phyloP scores from a whole-genome alignment of 2,329 filamentous ascomycete species.

The Talaromyces funiculosus region DNA sequence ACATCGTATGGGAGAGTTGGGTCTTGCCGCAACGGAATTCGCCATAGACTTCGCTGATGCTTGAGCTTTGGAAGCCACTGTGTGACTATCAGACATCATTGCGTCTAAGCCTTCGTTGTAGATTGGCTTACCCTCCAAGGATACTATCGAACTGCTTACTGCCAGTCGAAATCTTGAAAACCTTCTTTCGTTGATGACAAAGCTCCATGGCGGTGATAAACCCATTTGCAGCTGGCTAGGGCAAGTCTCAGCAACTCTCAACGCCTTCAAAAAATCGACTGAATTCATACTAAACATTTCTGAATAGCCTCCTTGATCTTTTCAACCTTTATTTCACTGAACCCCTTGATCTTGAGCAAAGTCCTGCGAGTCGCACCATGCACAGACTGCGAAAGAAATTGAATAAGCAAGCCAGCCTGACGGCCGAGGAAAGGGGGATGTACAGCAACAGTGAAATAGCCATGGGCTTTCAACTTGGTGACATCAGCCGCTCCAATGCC shows the following conservation, averaged over 20 bases:
- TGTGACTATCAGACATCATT: background rate
- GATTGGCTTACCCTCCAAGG: constrained; percentile 50
- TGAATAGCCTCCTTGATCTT: constrained; percentile 63
- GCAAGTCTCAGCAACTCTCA: background rate
- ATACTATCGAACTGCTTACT: constrained; percentile 63
- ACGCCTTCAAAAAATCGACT: background rate
- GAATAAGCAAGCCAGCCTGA: background rate
- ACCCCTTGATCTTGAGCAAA: constrained; percentile 62
- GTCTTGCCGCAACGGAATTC: constrained; percentile 59
- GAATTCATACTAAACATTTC: constrained; percentile 51
- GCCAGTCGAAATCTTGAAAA: constrained; percentile 62
- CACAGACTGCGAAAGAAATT: constrained; percentile 45
- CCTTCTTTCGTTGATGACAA: constrained; percentile 56
- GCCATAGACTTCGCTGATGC: constrained; percentile 53
- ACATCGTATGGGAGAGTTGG: constrained; percentile 64
- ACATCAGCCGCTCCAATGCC: constrained; percentile 62
- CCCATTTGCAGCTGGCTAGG: constrained; percentile 52
- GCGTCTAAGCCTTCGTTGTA: background rate
- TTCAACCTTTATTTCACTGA: constrained; percentile 65
- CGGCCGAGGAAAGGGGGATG: constrained; percentile 1
- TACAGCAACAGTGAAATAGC: constrained; percentile 60
- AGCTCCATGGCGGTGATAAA: constrained; percentile 64
- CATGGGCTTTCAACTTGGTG: constrained; percentile 57
- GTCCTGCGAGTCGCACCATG: constrained; percentile 55
- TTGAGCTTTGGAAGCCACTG: constrained; percentile 65